These are phyloP conservation scores for Clarireedia paspali DNA, from an alignment of 2,329 filamentous ascomycete genomes.

Conservation along the genomic window DNA sequence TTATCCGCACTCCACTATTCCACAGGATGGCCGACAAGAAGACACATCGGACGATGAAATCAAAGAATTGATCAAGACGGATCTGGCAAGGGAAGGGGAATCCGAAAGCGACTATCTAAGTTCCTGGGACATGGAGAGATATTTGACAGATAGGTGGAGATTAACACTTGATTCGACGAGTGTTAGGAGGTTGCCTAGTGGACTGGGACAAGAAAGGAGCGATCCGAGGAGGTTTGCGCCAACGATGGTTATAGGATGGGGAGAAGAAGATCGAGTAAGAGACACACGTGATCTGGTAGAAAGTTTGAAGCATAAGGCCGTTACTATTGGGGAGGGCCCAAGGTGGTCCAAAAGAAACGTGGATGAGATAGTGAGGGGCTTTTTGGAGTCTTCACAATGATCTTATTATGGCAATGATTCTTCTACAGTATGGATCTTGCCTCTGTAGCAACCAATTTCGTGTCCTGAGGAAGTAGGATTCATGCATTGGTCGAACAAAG, in stretches of 20 bases:
- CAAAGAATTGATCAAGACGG: neutral
- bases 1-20: neutral
- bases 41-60: neutral
- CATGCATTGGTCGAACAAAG: no score
- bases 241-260: slow-evolving; percentile 14
- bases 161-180: slow-evolving; percentile 10
- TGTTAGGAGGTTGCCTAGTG: neutral
- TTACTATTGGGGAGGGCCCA: slow-evolving; percentile 14
- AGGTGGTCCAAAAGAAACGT: slow-evolving; percentile 7
- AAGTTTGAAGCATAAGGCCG: slow-evolving; percentile 3
- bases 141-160: slow-evolving; percentile 11
- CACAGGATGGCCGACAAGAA: neutral
- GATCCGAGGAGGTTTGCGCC: slow-evolving; percentile 7
- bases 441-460: no score
- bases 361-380: neutral
- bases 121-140: slow-evolving; percentile 14
- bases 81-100: slow-evolving; percentile 4
- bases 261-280: neutral
- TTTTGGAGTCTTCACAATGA: neutral
- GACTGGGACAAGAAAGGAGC: neutral
- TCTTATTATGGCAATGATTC: no score
- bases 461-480: no score
- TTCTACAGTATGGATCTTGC: no score
- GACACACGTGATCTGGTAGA: slow-evolving; percentile 10
- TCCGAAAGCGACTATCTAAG: slow-evolving; percentile 11